Evolutionary conservation across 768 basidiomycete genomes (phyloP).

Genomic region (Calvatia gigantea): DNA sequence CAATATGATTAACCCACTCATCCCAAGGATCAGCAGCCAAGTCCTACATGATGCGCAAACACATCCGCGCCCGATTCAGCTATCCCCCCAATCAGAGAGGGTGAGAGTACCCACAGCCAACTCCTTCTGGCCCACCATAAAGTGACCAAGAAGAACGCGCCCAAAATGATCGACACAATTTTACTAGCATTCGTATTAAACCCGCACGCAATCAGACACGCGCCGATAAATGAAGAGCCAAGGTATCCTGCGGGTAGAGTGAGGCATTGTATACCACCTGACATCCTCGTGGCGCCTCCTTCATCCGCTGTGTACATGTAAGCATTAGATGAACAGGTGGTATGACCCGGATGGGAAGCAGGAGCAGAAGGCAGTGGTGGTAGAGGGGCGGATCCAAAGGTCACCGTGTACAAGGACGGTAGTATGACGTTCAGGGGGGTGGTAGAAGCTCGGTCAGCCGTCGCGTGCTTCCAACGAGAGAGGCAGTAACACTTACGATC

Average conservation of each 20-base stretch:
- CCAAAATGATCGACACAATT: conserved; percentile 74
- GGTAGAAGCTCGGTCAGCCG: not conserved
- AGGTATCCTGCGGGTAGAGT: conserved; percentile 83
- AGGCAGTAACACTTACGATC: conserved; percentile 58
- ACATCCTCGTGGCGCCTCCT: conserved; percentile 85
- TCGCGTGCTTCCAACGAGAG: too few relatives aligned
- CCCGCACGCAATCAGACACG: conserved; percentile 81
- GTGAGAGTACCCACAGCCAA: conserved; percentile 50
- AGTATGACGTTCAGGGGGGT: not conserved
- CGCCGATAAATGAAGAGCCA: conserved; percentile 84
- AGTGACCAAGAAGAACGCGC: conserved; percentile 82
- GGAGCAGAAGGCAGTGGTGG: not conserved
- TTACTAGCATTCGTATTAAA: conserved; percentile 90
- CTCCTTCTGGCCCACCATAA: conserved; percentile 85
- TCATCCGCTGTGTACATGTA: conserved; percentile 61
- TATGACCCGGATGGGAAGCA: not conserved
- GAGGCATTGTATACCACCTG: conserved; percentile 77
- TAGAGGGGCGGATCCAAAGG: not conserved
- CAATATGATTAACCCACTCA: conserved; percentile 73
- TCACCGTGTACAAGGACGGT: too few relatives aligned
- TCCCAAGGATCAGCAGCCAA: conserved; percentile 74
- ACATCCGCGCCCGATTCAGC: not conserved
- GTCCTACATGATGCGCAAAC: too few relatives aligned
- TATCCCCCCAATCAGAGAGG: not conserved
- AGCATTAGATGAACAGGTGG: conserved; percentile 8